Evolutionary conservation across 208 protist genomes (phyloP).

Genomic region (Trichomonas vaginalis): DNA sequence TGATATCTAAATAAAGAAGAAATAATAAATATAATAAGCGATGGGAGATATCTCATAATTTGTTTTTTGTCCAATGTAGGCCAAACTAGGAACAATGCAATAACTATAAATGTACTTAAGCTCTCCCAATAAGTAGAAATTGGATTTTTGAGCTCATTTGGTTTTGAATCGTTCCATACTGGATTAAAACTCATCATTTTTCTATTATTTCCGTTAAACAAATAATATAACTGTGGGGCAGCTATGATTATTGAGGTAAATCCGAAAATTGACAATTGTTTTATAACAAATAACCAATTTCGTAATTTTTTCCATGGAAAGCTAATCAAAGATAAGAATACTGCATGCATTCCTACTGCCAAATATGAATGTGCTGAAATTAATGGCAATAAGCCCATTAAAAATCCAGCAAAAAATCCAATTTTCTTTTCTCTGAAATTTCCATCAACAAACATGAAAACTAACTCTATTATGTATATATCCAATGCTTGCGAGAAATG

Average conservation of each 20-base stretch:
- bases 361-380: constrained; percentile 5
- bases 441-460: not conserved
- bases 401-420: not conserved
- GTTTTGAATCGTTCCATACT: not conserved
- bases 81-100: not conserved
- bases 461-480: not conserved
- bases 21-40: not conserved
- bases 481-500: not conserved
- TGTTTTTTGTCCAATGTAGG: not conserved
- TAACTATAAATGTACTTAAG: not conserved
- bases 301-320: not conserved
- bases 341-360: not conserved
- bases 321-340: not conserved
- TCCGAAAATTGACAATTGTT: not conserved
- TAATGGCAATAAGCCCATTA: not conserved
- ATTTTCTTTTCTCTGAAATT: not conserved
- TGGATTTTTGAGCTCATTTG: not conserved
- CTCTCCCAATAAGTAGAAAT: not conserved
- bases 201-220: not conserved
- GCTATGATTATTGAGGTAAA: not conserved
- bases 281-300: not conserved
- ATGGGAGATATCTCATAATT: not conserved
- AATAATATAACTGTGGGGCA: not conserved
- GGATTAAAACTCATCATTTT: not conserved
- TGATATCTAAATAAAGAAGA: not conserved